Evolutionary conservation across 2,329 filamentous ascomycete genomes (phyloP).

Genomic region (Penicillium occitanis): DNA sequence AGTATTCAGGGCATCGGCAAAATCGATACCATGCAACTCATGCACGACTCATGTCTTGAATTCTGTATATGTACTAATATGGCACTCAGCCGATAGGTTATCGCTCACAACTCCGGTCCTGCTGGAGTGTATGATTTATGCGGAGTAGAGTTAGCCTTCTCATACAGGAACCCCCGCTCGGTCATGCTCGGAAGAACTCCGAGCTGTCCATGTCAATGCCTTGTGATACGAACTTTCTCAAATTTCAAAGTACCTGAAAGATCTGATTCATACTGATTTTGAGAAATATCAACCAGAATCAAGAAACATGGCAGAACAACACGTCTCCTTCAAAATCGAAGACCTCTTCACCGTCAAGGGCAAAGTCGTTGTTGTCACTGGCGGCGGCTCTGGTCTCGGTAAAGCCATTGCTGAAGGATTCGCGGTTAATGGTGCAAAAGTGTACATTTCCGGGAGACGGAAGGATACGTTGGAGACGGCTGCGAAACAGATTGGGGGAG

Average conservation of each 20-base stretch:
- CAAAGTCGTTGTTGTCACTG: slow-evolving; percentile 23
- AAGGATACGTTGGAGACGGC: slow-evolving; percentile 39
- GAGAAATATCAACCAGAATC: not conserved
- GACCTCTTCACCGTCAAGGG: slow-evolving; percentile 18
- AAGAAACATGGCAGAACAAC: slow-evolving; percentile 13
- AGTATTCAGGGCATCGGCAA: not conserved
- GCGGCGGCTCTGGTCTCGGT: slow-evolving; percentile 22
- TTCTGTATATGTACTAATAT: not conserved
- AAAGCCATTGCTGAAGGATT: slow-evolving; percentile 34
- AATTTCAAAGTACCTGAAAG: not conserved
- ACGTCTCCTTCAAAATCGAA: slow-evolving; percentile 18
- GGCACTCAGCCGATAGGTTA: not conserved
- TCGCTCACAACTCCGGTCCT: not conserved
- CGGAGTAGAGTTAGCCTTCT: not conserved
- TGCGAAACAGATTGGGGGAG: slow-evolving; percentile 18
- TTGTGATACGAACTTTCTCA: not conserved
- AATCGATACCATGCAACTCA: not conserved
- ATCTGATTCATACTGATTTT: not conserved
- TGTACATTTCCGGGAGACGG: slow-evolving; percentile 55
- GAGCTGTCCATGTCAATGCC: not conserved
- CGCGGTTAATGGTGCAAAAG: slow-evolving; percentile 51
- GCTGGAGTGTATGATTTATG: not conserved
- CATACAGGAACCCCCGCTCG: not conserved
- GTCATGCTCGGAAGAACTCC: not conserved
- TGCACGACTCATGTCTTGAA: not conserved